These are phyloP conservation scores for Fusarium sterilihyphosum DNA, from an alignment of 2,329 filamentous ascomycete genomes.

Conservation along the genomic window DNA sequence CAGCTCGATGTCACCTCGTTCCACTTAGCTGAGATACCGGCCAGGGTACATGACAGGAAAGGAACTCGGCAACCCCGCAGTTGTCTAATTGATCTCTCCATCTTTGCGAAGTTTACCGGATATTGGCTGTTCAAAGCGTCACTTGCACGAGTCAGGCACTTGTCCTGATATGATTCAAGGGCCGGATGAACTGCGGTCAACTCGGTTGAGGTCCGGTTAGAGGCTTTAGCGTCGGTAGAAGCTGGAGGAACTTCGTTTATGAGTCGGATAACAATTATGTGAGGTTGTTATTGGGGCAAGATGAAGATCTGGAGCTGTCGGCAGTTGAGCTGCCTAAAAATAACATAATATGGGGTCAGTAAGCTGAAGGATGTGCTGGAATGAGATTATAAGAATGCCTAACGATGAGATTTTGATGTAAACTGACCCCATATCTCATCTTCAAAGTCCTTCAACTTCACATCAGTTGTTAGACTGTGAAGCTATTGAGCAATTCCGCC, in stretches of 20 bases:
- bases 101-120: neutral
- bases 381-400: fast-evolving
- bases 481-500: neutral
- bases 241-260: neutral
- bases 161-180: neutral
- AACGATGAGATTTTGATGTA: neutral
- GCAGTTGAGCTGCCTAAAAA: neutral
- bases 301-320: neutral
- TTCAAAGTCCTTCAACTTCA: neutral
- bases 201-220: neutral
- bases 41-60: neutral
- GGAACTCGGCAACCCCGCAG: neutral
- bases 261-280: neutral
- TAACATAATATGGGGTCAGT: fast-evolving
- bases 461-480: neutral
- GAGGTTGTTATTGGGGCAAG: fast-evolving
- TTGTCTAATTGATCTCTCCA: neutral
- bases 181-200: neutral
- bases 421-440: fast-evolving
- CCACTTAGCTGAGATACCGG: slow-evolving; percentile 3
- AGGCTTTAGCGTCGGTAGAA: neutral
- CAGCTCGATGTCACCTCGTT: neutral
- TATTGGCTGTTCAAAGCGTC: neutral
- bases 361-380: too few relatives aligned
- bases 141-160: neutral